Conservation (phyloP, 805 yeast genomes). For the Lachancea waltii region DNA sequence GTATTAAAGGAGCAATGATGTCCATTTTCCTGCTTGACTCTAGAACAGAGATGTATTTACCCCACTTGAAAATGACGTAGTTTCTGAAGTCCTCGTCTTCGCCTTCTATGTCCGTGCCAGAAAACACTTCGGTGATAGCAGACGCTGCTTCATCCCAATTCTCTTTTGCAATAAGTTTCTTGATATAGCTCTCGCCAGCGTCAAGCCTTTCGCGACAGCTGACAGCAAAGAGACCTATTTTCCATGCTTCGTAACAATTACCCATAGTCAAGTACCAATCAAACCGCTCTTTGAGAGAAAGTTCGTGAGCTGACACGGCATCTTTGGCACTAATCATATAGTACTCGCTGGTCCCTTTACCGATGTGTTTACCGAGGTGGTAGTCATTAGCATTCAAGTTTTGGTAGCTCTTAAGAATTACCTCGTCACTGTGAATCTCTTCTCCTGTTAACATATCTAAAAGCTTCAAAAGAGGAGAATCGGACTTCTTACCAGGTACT, state of each 20-base stretch:
- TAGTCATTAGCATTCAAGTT: constrained; percentile 75
- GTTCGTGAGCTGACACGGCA: constrained; percentile 67
- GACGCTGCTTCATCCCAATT: constrained; percentile 53
- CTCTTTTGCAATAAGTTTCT: constrained; percentile 20
- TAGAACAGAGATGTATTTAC: constrained; percentile 50
- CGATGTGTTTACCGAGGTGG: constrained; percentile 51
- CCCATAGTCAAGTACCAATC: constrained; percentile 61
- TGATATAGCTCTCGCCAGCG: constrained; percentile 52
- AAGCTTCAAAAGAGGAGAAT: constrained; percentile 66
- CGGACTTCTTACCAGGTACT: constrained; percentile 46
- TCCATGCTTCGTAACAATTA: constrained; percentile 68
- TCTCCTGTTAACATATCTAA: constrained; percentile 59
- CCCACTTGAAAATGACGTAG: constrained; percentile 49
- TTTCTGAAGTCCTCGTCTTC: constrained; percentile 17
- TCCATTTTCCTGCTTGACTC: constrained; percentile 41
- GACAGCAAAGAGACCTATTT: constrained; percentile 55
- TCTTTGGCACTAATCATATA: constrained; percentile 75
- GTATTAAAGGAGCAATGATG: constrained; percentile 49
- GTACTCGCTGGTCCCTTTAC: constrained; percentile 40
- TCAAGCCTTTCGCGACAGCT: constrained; percentile 44
- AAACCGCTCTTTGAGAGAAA: constrained; percentile 62
- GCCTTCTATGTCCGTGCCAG: constrained; percentile 18
- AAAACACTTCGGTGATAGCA: constrained; percentile 40
- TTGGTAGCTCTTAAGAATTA: constrained; percentile 52
- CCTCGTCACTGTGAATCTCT: constrained; percentile 73